These are phyloP conservation scores for Kwoniella sp. DNA, from an alignment of 768 basidiomycete genomes.

Conservation along the genomic window DNA sequence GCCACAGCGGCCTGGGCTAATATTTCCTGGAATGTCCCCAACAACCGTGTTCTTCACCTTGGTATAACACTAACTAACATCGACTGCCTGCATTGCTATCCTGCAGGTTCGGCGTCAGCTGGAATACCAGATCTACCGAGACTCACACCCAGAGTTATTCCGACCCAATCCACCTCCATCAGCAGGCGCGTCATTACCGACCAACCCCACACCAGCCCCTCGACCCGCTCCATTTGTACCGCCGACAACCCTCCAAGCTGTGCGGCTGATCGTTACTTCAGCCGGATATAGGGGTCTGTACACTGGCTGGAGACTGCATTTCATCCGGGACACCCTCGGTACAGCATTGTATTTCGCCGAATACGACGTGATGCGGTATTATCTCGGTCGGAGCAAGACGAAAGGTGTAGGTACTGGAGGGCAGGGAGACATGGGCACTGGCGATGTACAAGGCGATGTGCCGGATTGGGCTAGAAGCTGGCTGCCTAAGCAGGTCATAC, in stretches of 20 bases:
- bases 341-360: slow-evolving; percentile 92
- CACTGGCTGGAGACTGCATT: slow-evolving; percentile 84
- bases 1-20: no score
- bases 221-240: slow-evolving; percentile 61
- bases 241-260: slow-evolving; percentile 75
- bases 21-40: no score
- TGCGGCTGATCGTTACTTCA: slow-evolving; percentile 69
- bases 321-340: slow-evolving; percentile 85
- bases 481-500: slow-evolving; percentile 82
- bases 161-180: slow-evolving; percentile 21
- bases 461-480: slow-evolving; percentile 60
- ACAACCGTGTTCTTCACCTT: no score
- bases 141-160: slow-evolving; percentile 46
- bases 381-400: slow-evolving; percentile 66
- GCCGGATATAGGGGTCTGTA: slow-evolving; percentile 47
- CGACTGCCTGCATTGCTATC: background rate
- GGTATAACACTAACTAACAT: no score
- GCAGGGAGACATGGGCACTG: slow-evolving; percentile 17
- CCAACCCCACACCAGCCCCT: slow-evolving; percentile 21
- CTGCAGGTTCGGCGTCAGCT: slow-evolving; percentile 81
- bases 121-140: slow-evolving; percentile 86
- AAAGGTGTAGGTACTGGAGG: slow-evolving; percentile 21
- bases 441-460: slow-evolving; percentile 49
- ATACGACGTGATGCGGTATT: slow-evolving; percentile 86
- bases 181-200: slow-evolving; percentile 18